These are phyloP conservation scores for Acacia confusa DNA, from an alignment of 306 rosid species.

Conservation along the genomic window DNA sequence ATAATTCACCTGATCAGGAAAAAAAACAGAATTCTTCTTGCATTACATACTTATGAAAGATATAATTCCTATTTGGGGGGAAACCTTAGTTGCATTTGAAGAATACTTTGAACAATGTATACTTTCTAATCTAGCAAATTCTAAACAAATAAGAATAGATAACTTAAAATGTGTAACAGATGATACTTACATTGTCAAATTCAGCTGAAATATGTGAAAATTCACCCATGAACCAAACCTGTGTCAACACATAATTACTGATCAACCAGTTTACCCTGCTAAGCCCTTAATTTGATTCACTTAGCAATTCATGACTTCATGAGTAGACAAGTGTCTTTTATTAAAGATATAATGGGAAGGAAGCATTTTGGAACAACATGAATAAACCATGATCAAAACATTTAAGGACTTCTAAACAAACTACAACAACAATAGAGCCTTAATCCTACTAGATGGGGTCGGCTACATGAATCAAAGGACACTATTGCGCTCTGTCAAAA, in stretches of 20 bases:
- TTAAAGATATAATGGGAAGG: neutral
- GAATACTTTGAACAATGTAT: constrained; percentile 12
- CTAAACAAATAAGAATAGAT: neutral
- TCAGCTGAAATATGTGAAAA: constrained; percentile 66
- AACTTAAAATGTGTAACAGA: constrained; percentile 10
- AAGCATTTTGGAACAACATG: neutral
- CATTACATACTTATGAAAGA: neutral
- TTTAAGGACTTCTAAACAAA: too few relatives aligned
- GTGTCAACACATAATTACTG: constrained; percentile 34
- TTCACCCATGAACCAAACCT: constrained; percentile 88
- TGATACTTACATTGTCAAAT: constrained; percentile 63
- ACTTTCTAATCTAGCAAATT: neutral
- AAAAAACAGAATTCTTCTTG: neutral
- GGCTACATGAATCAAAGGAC: too few relatives aligned
- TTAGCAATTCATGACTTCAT: neutral
- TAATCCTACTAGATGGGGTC: too few relatives aligned
- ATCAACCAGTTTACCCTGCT: constrained; percentile 11
- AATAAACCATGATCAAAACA: neutral
- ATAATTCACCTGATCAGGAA: neutral
- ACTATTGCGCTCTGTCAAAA: too few relatives aligned
- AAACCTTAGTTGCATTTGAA: constrained; percentile 10
- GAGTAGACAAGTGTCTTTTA: neutral
- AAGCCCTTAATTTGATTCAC: neutral
- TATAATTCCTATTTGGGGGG: constrained; percentile 23
- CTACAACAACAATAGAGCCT: too few relatives aligned